Base-by-base conservation (phyloP, 768 basidiomycete species). In the Psilocybe subaeruginosa region DNA sequence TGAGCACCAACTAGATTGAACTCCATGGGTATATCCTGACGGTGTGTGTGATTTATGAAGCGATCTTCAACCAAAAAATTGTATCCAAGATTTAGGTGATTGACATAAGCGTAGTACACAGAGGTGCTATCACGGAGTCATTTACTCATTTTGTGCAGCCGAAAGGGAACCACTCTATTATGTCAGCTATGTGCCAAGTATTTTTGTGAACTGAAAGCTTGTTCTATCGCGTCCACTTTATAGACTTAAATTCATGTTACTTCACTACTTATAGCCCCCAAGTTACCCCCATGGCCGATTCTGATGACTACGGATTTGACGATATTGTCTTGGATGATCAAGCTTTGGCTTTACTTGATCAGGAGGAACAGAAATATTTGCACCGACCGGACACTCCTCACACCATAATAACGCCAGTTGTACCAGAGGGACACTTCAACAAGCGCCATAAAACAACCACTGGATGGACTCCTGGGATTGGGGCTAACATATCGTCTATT, bases 251-350 rank as follows among this genome's bases (percentile, higher is more conserved):
- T 23, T n/a, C 31, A 23, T 51, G n/a, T 35, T 48, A 30, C 49
- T 27, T 46, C 58, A 51, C 14, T 30, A 16, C 29, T 30, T 16
- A 49, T 27, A 49, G 12, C 12, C 12, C 7, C 17, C 29, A 8
- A 62, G 47, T 11, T 29, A 16, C 33, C 19, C 48, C 19, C 50
- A 90, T 89, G 87, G 76, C 82, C 66, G 83, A 83, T 74, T 85
- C 82, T 31, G 91, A 91, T 73, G 82, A 87, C 69, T 87, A 87
- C 70, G 79, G 82, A 71, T 77, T 79, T 65, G 88, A 89, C 70
- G 87, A 87, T 57, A 76, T 89, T 62, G 77, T 84, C 46, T 73
- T 91, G 45, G 88, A 91, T 68, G 87, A 84, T 54, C 76, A 82
- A 61, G 79, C 85, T 0, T 72, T 90, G 53, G 88, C 89, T 8